A percentile compares a stretch with the other conserved stretches of the same genome.
These are phyloP conservation scores for Colletotrichum lupini DNA, from an alignment of 2,329 filamentous ascomycete genomes.

Conservation along the genomic window DNA sequence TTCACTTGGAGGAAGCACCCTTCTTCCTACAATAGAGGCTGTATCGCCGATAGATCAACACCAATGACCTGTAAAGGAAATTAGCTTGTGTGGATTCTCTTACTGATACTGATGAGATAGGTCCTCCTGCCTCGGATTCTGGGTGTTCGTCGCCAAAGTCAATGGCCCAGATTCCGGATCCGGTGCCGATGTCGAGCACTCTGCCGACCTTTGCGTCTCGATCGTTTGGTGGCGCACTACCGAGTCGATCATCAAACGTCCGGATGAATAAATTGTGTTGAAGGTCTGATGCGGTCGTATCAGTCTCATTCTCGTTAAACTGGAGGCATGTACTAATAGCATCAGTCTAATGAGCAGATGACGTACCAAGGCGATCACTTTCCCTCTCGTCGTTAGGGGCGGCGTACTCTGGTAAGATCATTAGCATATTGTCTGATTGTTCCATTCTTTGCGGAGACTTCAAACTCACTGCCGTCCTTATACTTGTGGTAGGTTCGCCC, in stretches of 20 bases:
- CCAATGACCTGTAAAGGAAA: conserved; percentile 59
- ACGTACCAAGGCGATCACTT: not conserved
- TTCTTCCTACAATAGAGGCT: conserved; percentile 39
- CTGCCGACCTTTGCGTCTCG: not conserved
- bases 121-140: not conserved
- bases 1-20: not conserved
- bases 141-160: conserved; percentile 50
- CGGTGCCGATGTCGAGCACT: conserved; percentile 42
- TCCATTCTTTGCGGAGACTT: too few relatives aligned
- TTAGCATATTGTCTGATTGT: not conserved
- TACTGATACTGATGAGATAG: accelerated
- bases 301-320: not conserved
- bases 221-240: not conserved
- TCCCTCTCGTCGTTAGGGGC: conserved; percentile 14
- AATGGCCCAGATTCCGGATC: conserved; percentile 59
- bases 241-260: not conserved
- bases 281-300: not conserved
- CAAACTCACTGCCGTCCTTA: not conserved
- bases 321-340: not conserved
- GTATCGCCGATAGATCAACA: conserved; percentile 67
- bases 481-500: conserved; percentile 50
- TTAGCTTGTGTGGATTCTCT: conserved; percentile 48
- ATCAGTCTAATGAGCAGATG: too few relatives aligned
- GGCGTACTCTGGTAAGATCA: not conserved
- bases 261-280: not conserved